phyloP scores from a whole-genome alignment of 495 filamentous ascomycete species.

The Pseudomonodictys pantanalensis region DNA sequence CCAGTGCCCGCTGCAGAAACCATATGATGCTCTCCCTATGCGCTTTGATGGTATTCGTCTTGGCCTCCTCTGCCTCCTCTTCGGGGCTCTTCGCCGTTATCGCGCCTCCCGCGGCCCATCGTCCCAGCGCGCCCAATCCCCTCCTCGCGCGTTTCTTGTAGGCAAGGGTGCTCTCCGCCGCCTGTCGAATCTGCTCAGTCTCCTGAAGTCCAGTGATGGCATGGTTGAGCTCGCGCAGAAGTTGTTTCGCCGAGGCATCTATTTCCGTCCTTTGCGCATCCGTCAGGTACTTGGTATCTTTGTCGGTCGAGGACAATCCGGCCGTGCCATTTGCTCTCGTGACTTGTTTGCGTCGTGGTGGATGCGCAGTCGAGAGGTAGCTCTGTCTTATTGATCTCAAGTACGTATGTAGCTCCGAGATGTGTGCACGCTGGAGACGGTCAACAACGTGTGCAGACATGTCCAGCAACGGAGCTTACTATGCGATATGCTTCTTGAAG shows the following conservation, averaged over 20 bases:
- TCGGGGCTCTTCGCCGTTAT: conserved; percentile 54
- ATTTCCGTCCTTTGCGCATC: conserved; percentile 57
- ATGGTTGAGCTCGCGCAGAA: conserved; percentile 77
- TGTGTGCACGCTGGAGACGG: conserved; percentile 73
- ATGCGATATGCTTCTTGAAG: conserved; percentile 95
- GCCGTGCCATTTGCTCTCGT: conserved; percentile 38
- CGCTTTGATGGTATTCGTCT: conserved; percentile 53
- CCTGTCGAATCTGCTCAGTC: conserved; percentile 75
- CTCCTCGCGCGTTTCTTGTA: conserved; percentile 60
- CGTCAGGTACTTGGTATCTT: conserved; percentile 53
- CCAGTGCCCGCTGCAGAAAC: conserved; percentile 71
- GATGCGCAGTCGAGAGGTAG: conserved; percentile 78
- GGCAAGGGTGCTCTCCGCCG: conserved; percentile 63
- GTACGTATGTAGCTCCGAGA: conserved; percentile 69
- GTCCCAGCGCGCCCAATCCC: conserved; percentile 57
- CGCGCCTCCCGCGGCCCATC: conserved; percentile 65
- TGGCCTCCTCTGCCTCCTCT: conserved; percentile 68
- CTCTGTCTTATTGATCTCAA: conserved; percentile 80
- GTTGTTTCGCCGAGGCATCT: conserved; percentile 76
- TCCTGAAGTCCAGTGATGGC: conserved; percentile 72
- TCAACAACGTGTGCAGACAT: background rate
- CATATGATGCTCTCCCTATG: conserved; percentile 79
- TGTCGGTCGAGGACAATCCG: conserved; percentile 55
- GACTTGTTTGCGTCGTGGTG: conserved; percentile 48
- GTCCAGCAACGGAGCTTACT: conserved; percentile 50